Evolutionary conservation across 2,329 filamentous ascomycete species (phyloP).

Genomic region (Curvularia verruculosa): DNA sequence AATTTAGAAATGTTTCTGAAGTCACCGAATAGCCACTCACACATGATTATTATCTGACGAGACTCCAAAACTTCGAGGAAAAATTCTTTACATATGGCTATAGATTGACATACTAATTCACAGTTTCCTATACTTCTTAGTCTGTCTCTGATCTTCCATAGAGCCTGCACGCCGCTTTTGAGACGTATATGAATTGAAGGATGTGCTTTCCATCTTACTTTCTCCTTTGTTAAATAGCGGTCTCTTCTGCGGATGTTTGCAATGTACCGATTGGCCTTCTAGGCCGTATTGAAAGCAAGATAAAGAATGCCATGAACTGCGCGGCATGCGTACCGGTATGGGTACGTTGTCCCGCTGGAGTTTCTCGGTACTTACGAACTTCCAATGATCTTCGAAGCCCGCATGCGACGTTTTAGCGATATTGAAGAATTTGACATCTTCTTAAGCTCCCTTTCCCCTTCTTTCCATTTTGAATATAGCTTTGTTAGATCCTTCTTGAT

Average conservation of each 20-base stretch:
- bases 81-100: neutral
- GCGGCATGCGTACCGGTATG: slow-evolving; percentile 15
- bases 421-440: neutral
- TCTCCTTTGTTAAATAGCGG: neutral
- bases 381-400: slow-evolving; percentile 17
- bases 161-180: slow-evolving; percentile 3
- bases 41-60: neutral
- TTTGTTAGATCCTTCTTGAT: slow-evolving; percentile 21
- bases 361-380: slow-evolving; percentile 9
- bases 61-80: neutral
- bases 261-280: neutral
- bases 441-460: neutral
- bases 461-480: slow-evolving; percentile 17
- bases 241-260: neutral
- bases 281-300: neutral
- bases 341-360: slow-evolving; percentile 28
- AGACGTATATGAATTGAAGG: neutral
- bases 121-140: neutral
- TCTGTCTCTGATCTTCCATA: neutral
- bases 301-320: neutral
- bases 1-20: neutral
- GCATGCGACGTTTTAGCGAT: neutral
- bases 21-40: neutral
- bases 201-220: too few relatives aligned
- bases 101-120: neutral